Evolutionary conservation across 2,329 filamentous ascomycete species (phyloP), one percentile per base, ranked within the genome.

Genomic region (Thyridium curvatum): DNA sequence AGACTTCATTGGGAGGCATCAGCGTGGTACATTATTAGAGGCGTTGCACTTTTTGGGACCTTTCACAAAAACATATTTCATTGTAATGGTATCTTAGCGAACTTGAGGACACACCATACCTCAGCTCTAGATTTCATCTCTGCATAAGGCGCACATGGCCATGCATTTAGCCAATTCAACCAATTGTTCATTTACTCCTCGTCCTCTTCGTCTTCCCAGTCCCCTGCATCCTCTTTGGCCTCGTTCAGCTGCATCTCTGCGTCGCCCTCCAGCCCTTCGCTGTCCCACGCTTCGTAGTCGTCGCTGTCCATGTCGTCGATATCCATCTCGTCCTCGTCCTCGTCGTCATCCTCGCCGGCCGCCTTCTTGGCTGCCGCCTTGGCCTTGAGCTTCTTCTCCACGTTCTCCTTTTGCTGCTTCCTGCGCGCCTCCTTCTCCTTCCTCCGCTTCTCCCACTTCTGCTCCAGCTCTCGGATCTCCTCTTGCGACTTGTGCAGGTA

Each of bases 401-500:
- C 76, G 51, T 95, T 96, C 46, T 84, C 88, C 61, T 78, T 89
- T 57, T 96, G 73, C 55, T 82, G 79, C 61, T 74, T 78, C 69
- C 96, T 97, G 65, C 74, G 82, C 63, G 94, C 89, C 2, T 98
- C 78, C 51, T 97, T 97, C 48, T 86, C 89, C 60, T 81, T 78
- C 41, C 77, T 74, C 53, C 79, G 76, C 64, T 84, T 67, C 49
- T 89, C 83, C 86, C 93, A 97, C 49, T 79, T 76, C 66, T 82
- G 78, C 50, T 97, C 90, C 51, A 96, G 64, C 46, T 84, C 78
- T 55, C 82, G 77, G 41, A 88, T 67, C 60, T 98, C 90, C 14
- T 78, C 74, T 50, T 79, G 79, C 7, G 79, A 80, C 72, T 98
- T 98, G 57, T 83, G 78, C 38, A 97, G 81, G 56, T 88, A 94